Conservation (phyloP, 176 grass and related monocot species). For the Carex parvula region DNA sequence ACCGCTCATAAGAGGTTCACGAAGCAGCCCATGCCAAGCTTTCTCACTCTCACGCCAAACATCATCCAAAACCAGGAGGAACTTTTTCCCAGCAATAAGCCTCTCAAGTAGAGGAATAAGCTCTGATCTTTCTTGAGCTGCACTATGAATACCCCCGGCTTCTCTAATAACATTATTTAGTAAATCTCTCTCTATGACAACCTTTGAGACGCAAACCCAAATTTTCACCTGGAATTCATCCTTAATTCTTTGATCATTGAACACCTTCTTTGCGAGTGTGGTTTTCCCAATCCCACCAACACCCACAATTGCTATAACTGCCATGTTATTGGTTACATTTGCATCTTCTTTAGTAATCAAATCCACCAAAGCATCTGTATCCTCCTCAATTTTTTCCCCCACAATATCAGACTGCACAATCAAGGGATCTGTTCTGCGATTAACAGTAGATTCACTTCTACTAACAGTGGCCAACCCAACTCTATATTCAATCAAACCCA, state of each 20-base stretch:
- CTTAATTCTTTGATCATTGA: constrained; percentile 22
- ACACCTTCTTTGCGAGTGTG: constrained; percentile 33
- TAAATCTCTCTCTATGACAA: neutral
- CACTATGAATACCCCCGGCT: neutral
- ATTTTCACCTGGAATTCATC: constrained; percentile 21
- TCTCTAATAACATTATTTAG: constrained; percentile 25
- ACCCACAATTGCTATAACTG: constrained; percentile 20
- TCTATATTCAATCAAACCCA: constrained; percentile 23
- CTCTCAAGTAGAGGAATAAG: constrained; percentile 11
- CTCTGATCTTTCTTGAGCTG: neutral
- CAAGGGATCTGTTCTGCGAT: neutral
- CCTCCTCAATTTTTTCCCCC: constrained; percentile 20
- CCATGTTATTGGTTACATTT: neutral
- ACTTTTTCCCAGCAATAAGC: constrained; percentile 3
- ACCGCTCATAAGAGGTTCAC: constrained; percentile 19
- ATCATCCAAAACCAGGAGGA: constrained; percentile 32
- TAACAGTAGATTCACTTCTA: neutral
- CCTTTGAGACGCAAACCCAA: constrained; percentile 32
- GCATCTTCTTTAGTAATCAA: constrained; percentile 25
- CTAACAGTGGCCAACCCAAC: neutral
- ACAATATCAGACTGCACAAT: constrained; percentile 23
- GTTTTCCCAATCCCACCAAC: constrained; percentile 42
- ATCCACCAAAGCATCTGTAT: constrained; percentile 19
- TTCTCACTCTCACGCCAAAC: constrained; percentile 15
- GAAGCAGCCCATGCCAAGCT: constrained; percentile 18